These are phyloP conservation scores for Lepidium campestre DNA, from an alignment of 441 rosid species.

Conservation along the genomic window DNA sequence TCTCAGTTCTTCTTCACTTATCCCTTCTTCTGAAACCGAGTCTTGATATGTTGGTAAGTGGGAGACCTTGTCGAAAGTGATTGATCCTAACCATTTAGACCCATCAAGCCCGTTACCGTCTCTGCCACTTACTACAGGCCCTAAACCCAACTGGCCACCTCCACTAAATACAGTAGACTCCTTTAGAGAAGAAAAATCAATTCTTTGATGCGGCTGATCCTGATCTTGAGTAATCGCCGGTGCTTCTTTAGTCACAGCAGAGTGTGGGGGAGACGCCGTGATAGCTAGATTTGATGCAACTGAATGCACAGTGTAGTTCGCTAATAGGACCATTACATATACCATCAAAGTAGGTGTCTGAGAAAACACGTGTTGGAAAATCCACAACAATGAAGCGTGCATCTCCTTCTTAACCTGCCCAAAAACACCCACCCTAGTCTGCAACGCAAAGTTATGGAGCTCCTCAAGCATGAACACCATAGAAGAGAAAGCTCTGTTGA, in stretches of 20 bases:
- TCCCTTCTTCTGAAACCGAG: constrained; percentile 6
- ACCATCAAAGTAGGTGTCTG: constrained; percentile 70
- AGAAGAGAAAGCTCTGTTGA: constrained; percentile 61
- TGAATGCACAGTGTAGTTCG: constrained; percentile 63
- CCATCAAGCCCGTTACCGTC: constrained; percentile 1
- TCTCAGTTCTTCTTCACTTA: constrained; percentile 35
- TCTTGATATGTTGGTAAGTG: not conserved
- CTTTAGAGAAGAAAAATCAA: not conserved
- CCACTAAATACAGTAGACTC: not conserved
- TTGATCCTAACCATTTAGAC: not conserved
- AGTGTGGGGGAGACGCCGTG: not conserved
- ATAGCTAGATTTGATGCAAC: constrained; percentile 31
- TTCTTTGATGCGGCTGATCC: not conserved
- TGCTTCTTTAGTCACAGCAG: constrained; percentile 3
- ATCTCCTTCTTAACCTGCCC: constrained; percentile 48
- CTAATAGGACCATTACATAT: constrained; percentile 66
- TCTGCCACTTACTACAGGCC: constrained; percentile 1
- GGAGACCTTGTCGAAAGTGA: not conserved
- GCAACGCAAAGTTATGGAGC: constrained; percentile 54
- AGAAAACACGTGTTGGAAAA: constrained; percentile 68
- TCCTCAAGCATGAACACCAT: constrained; percentile 68
- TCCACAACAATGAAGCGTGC: constrained; percentile 59
- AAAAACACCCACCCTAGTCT: constrained; percentile 33
- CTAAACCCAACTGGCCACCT: constrained; percentile 5
- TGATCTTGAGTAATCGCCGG: not conserved